Conservation (phyloP, 371 early-diverging fungal species). For the Mortierella sp. region DNA sequence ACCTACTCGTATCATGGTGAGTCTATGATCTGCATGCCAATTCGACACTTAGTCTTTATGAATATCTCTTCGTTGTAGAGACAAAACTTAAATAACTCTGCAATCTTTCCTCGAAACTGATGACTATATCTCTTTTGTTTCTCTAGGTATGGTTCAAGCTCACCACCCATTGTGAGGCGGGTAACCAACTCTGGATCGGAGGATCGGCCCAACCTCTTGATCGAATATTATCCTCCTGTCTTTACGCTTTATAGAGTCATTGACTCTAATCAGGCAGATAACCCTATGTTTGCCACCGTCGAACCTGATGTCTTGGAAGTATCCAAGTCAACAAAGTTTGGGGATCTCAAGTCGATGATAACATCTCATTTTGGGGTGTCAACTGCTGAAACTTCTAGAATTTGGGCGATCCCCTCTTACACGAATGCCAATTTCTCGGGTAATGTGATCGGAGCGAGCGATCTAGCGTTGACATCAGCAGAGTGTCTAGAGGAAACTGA, state of each 20-base stretch:
- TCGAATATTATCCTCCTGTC: conserved; percentile 51
- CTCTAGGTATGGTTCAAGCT: conserved; percentile 36
- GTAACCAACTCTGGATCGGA: conserved; percentile 48
- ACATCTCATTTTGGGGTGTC: conserved; percentile 4
- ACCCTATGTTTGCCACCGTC: conserved; percentile 20
- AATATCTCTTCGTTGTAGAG: neutral
- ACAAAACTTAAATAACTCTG: neutral
- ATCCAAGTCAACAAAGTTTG: conserved; percentile 39
- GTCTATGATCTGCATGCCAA: neutral
- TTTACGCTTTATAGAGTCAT: conserved; percentile 41
- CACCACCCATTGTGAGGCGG: conserved; percentile 39
- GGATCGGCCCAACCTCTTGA: conserved; percentile 17
- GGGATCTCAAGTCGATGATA: conserved; percentile 29
- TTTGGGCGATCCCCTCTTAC: conserved; percentile 31
- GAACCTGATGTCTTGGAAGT: conserved; percentile 41
- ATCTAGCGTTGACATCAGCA: conserved; percentile 3
- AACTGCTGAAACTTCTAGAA: conserved; percentile 16
- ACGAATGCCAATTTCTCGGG: conserved; percentile 18
- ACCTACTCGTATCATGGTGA: conserved; percentile 45
- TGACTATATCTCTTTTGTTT: neutral
- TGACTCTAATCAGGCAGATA: conserved; percentile 16
- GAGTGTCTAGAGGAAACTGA: conserved; percentile 26
- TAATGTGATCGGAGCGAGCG: conserved; percentile 24
- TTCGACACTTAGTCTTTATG: neutral
- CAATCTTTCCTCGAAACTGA: neutral